These are phyloP conservation scores for Myxozyma neglecta DNA, from an alignment of 805 yeast species.

Conservation along the genomic window DNA sequence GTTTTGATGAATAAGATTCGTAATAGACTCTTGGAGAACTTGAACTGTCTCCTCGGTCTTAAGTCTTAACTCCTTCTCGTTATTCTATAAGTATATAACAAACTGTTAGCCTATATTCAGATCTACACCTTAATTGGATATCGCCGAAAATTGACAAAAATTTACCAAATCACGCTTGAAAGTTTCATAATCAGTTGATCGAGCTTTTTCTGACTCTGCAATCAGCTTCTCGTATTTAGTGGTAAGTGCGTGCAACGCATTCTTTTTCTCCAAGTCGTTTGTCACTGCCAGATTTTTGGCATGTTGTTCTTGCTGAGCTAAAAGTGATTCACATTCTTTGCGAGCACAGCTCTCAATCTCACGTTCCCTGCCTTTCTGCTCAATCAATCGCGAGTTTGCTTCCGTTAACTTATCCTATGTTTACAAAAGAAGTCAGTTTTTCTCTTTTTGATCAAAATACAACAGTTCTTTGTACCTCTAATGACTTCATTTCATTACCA, in stretches of 20 bases:
- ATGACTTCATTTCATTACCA: not conserved
- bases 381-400: not conserved
- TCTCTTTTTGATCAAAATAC: too few species aligned
- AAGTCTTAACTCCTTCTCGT: conserved; percentile 1
- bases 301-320: conserved; percentile 8
- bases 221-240: conserved; percentile 8
- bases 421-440: not conserved
- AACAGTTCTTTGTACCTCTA: not conserved
- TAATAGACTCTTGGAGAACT: not conserved
- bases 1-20: not conserved
- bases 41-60: conserved; percentile 1
- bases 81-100: not conserved
- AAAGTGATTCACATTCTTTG: not conserved
- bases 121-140: not conserved
- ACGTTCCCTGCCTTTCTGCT: not conserved
- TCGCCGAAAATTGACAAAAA: not conserved
- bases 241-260: conserved; percentile 7
- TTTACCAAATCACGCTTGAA: conserved; percentile 3
- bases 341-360: not conserved
- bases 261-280: conserved; percentile 3
- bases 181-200: not conserved
- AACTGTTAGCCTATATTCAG: not conserved
- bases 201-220: not conserved
- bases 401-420: not conserved
- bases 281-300: conserved; percentile 1